Conservation (phyloP, 2,329 filamentous ascomycete species). For the Talaromyces sp. region DNA sequence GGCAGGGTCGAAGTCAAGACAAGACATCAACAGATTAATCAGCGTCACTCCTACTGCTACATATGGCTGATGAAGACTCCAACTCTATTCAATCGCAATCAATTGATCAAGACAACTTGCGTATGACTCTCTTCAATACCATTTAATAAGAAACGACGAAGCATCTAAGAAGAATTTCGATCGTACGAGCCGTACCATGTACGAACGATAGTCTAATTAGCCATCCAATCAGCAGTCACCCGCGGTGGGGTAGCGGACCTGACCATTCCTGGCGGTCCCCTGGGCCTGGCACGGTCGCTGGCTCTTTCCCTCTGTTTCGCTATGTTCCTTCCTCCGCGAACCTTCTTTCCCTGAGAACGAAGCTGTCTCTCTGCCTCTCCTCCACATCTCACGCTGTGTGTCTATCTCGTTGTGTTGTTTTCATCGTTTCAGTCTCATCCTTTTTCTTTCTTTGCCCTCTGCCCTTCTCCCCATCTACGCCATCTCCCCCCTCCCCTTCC, state of each 20-base stretch:
- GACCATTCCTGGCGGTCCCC: slow-evolving; percentile 23
- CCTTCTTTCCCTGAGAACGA: slow-evolving; percentile 5
- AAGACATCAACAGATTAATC: not conserved
- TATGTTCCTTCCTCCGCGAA: slow-evolving; percentile 4
- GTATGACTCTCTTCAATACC: not conserved
- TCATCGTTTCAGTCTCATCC: slow-evolving; percentile 1
- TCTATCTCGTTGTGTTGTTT: slow-evolving; percentile 23
- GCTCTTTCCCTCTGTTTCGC: slow-evolving; percentile 27
- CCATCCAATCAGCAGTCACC: not conserved
- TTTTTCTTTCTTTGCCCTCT: slow-evolving; percentile 17
- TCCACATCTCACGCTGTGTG: slow-evolving; percentile 27
- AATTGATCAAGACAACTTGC: not conserved
- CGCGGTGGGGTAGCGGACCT: not conserved
- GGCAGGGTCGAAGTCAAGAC: not conserved
- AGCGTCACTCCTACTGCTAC: not conserved
- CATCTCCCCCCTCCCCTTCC: slow-evolving; percentile 13
- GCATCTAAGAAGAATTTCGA: too few relatives aligned
- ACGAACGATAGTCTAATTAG: not conserved
- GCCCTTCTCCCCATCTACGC: slow-evolving; percentile 19
- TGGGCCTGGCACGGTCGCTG: slow-evolving; percentile 20
- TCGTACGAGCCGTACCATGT: too few relatives aligned
- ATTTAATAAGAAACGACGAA: too few relatives aligned
- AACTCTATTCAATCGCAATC: not conserved
- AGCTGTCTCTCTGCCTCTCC: slow-evolving; percentile 26
- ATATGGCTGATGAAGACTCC: not conserved